These are phyloP conservation scores for Crepidotus sp. DNA, from an alignment of 1,284 basidiomycete genomes.

Conservation along the genomic window DNA sequence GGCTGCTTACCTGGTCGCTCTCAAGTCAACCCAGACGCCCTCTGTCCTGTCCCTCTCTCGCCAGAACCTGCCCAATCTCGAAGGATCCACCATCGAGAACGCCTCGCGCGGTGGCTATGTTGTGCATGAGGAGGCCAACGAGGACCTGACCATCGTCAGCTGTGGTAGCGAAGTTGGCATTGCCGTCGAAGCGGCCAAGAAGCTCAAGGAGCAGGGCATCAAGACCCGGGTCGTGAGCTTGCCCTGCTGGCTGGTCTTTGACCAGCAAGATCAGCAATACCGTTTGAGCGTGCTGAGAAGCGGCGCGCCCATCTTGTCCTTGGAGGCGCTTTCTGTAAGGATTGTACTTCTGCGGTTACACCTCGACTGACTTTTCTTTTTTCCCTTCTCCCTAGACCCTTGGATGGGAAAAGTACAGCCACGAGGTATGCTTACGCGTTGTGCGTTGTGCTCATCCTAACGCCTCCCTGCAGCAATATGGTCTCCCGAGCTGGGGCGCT, in stretches of 20 bases:
- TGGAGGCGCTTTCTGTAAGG: slow-evolving; percentile 74
- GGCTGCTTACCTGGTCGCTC: slow-evolving; percentile 77
- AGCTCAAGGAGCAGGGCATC: slow-evolving; percentile 68
- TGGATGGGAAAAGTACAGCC: slow-evolving; percentile 83
- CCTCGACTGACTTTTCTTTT: background rate
- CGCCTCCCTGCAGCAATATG: slow-evolving; percentile 51
- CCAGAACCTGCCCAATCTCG: slow-evolving; percentile 90
- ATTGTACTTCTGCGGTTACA: background rate
- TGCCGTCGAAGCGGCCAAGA: slow-evolving; percentile 75
- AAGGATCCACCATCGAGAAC: slow-evolving; percentile 79
- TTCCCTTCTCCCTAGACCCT: slow-evolving; percentile 45
- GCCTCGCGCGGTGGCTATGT: slow-evolving; percentile 87
- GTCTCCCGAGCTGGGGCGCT: slow-evolving; percentile 75
- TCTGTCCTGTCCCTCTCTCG: slow-evolving; percentile 85
- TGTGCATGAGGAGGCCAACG: slow-evolving; percentile 65
- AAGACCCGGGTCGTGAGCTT: slow-evolving; percentile 81
- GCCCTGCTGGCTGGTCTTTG: slow-evolving; percentile 88
- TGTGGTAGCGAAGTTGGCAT: slow-evolving; percentile 86
- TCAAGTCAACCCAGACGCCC: slow-evolving; percentile 69
- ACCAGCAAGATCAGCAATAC: slow-evolving; percentile 77
- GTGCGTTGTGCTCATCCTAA: slow-evolving; percentile 2
- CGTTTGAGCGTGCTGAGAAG: slow-evolving; percentile 77
- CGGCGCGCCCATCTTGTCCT: slow-evolving; percentile 82
- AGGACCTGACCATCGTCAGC: slow-evolving; percentile 83
- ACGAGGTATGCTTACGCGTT: slow-evolving; percentile 45